Evolutionary conservation across 2,329 filamentous ascomycete genomes (phyloP).

Genomic region (Thelonectria olida): DNA sequence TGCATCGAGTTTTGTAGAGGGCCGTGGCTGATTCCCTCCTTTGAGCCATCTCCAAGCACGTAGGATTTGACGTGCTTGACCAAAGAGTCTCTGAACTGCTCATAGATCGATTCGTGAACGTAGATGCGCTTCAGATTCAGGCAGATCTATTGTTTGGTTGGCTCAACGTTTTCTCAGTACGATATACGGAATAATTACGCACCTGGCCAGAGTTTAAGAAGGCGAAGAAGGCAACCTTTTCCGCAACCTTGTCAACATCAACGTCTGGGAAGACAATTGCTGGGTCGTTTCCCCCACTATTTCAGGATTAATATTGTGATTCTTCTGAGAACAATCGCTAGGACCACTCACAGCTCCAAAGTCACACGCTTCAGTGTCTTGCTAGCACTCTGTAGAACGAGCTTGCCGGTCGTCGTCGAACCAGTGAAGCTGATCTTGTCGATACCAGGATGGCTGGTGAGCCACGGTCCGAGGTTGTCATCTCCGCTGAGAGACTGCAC

Average conservation of each 20-base stretch:
- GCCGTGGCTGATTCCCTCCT: conserved; percentile 53
- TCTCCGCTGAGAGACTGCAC: conserved; percentile 68
- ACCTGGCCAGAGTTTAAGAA: conserved; percentile 65
- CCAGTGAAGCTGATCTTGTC: conserved; percentile 73
- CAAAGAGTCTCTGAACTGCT: conserved; percentile 58
- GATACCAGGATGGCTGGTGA: conserved; percentile 66
- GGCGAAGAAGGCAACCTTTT: conserved; percentile 55
- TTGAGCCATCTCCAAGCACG: conserved; percentile 56
- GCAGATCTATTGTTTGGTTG: conserved; percentile 30
- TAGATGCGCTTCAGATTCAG: conserved; percentile 65
- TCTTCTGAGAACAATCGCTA: conserved; percentile 66
- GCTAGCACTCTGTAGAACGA: conserved; percentile 65
- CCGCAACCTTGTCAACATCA: conserved; percentile 52
- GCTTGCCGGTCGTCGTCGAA: conserved; percentile 67
- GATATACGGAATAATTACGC: not conserved
- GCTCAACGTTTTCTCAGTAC: no score
- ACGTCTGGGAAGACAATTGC: conserved; percentile 68
- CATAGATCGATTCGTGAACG: conserved; percentile 68
- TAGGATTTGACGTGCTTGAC: conserved; percentile 50
- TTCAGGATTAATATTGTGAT: conserved; percentile 60
- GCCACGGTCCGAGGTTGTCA: conserved; percentile 66
- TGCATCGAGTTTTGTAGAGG: conserved; percentile 74
- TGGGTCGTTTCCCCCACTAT: conserved; percentile 64
- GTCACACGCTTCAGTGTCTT: conserved; percentile 69
- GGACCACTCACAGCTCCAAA: conserved; percentile 69